Conservation (phyloP, 257 asterid species). For the Orobanche coerulescens region DNA sequence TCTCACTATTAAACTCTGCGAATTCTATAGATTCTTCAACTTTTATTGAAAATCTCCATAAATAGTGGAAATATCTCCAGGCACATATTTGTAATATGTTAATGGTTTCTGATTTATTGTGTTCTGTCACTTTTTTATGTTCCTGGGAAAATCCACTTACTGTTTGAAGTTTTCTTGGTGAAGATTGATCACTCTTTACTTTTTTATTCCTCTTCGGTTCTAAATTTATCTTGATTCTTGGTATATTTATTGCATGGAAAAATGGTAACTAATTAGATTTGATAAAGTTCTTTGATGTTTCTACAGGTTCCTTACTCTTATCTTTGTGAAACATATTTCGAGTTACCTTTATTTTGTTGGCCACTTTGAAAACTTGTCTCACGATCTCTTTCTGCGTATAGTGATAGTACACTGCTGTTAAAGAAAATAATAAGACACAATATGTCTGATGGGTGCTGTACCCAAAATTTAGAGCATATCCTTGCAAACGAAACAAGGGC, state of each 20-base stretch:
- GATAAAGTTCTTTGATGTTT: not conserved
- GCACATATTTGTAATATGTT: not conserved
- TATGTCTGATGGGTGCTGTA: not conserved
- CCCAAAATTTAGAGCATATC: not conserved
- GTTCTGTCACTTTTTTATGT: not conserved
- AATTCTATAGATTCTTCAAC: not conserved
- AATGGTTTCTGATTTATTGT: constrained; percentile 3
- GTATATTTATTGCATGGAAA: not conserved
- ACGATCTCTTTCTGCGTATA: not conserved
- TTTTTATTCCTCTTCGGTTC: not conserved
- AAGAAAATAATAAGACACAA: not conserved
- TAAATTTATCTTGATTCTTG: not conserved
- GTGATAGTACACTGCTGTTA: not conserved
- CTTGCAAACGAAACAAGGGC: not conserved
- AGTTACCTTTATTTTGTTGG: constrained; percentile 14
- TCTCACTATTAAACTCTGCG: not conserved
- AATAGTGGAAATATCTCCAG: not conserved
- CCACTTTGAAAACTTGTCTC: not conserved
- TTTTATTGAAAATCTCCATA: not conserved
- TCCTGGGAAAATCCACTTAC: not conserved
- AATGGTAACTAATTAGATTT: not conserved
- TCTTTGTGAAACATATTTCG: not conserved
- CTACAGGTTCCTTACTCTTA: not conserved
- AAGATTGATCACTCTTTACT: not conserved
- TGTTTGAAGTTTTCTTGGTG: constrained; percentile 17